Evolutionary conservation across 176 grass and related monocot genomes (phyloP), one percentile per base, ranked within the genome.

Genomic region (Triticum dicoccoides): DNA sequence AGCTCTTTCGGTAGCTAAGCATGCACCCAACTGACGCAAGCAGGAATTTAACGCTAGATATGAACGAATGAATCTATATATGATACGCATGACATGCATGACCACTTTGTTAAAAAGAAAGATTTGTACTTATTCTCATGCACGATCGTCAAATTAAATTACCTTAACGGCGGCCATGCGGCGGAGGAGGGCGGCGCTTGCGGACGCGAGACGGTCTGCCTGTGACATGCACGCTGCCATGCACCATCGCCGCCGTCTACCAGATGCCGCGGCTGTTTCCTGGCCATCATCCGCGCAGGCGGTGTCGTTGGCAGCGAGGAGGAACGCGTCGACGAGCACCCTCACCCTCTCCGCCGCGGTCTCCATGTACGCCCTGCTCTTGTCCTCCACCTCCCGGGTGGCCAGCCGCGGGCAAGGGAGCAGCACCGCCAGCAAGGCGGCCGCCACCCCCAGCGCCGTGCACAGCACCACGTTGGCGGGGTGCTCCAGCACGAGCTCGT

Each of bases 381-480:
- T 94, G 21, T 82, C 64, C 30, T 34, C 72, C 47, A 86, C 90
- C 89, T 97, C 88, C 9, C 61, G 11, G 1, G 54, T 61, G 64
- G 95, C 95, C 5, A 91, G 74, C 83, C 89, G 85, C 8, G 95
- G 95, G 79, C 82, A 93, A 5, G 95, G 95, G 5, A 97, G 63
- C 37, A 89, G 17, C 64, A 91, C 83, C 15, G 90, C 90, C 25
- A 97, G 62, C 30, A 97, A 4, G 2, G 95, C 87, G 6, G 95
- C 92, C 29, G 44, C 77, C 25, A 90, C 90, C 9, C 92, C 95
- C 5, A 95, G 85, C 23, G 82, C 87, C 38, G 88, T 97, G 79
- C 95, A 94, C 25, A 89, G 89, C 13, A 88, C 92, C 47, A 97
- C 92, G 65, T 97, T 86, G 18, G 78, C 82, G 2, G 90, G 95